Evolutionary conservation across 2,329 filamentous ascomycete genomes (phyloP).

Genomic region (Thielaviopsis punctulata): DNA sequence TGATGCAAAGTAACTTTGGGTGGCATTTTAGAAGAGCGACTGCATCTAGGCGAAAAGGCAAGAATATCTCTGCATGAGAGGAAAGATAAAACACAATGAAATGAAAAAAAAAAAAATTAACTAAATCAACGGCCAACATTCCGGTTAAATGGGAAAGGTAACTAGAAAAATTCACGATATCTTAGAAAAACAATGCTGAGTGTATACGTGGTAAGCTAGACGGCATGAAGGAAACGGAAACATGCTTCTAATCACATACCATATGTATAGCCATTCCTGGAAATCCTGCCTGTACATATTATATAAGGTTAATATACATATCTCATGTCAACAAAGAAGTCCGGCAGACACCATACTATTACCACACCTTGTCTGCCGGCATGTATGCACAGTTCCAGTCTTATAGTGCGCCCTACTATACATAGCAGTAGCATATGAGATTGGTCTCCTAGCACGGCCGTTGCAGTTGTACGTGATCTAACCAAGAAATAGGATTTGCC

Average conservation of each 20-base stretch:
- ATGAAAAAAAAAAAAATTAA: not conserved
- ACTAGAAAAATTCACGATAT: too few relatives aligned
- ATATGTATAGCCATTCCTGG: too few relatives aligned
- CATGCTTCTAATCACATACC: too few relatives aligned
- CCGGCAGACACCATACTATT: not conserved
- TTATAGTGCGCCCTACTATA: not conserved
- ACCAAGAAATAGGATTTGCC: too few relatives aligned
- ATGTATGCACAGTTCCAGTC: not conserved
- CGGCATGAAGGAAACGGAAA: too few relatives aligned
- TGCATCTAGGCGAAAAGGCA: not conserved
- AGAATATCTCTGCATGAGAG: not conserved
- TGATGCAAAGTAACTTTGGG: not conserved
- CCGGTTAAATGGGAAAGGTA: too few relatives aligned
- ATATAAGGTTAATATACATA: too few relatives aligned
- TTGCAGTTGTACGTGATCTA: not conserved
- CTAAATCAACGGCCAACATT: too few relatives aligned
- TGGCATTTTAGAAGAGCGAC: not conserved
- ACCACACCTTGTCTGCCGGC: not conserved
- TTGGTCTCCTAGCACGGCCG: not conserved
- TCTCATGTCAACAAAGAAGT: too few relatives aligned
- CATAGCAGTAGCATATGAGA: not conserved
- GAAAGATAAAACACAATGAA: not conserved
- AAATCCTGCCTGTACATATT: too few relatives aligned
- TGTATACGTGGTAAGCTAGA: too few relatives aligned
- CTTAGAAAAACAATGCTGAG: too few relatives aligned